phyloP scores from a whole-genome alignment of 345 rosid species.

The Citrus reticulata region DNA sequence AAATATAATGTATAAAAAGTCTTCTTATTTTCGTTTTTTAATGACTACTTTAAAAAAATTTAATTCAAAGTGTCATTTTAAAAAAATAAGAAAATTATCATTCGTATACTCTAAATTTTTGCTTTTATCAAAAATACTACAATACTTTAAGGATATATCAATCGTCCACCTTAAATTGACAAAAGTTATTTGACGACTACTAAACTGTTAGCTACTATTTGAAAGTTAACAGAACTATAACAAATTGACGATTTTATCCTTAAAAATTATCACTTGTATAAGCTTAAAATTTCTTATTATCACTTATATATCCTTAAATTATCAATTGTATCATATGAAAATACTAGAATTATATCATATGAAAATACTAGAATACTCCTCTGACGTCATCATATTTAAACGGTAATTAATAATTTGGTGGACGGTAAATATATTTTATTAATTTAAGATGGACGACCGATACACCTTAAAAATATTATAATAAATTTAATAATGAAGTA shows the following conservation, averaged over 20 bases:
- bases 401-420: accelerated
- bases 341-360: no score
- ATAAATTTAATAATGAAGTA: accelerated
- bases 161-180: accelerated
- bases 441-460: accelerated
- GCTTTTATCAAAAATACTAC: accelerated
- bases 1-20: no score
- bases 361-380: accelerated
- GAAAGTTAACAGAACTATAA: no score
- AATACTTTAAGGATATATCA: accelerated
- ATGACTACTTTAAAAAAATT: no score
- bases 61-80: no score
- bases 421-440: accelerated
- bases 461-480: accelerated
- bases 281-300: no score
- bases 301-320: no score
- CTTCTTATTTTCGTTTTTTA: no score
- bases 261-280: no score
- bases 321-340: no score
- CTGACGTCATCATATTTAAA: no score
- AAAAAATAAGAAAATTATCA: no score
- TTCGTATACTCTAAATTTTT: accelerated
- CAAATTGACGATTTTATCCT: accelerated
- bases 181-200: accelerated
- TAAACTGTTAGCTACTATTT: accelerated